A percentile compares a stretch with the other conserved stretches of the same genome.
phyloP scores from a whole-genome alignment of 306 rosid species.

The Pyrus pyrifolia region DNA sequence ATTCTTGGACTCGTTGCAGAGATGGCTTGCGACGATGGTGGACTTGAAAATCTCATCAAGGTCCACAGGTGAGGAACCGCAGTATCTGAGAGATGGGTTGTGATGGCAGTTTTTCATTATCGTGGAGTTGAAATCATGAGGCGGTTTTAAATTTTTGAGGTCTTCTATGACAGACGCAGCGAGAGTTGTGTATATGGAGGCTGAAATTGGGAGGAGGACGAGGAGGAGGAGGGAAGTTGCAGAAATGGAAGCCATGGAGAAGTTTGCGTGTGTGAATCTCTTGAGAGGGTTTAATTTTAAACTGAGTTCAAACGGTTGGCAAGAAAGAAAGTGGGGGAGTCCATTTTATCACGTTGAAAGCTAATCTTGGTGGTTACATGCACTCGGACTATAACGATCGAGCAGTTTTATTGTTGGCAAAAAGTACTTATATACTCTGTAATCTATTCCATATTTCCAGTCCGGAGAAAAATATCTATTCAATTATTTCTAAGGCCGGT shows the following conservation, averaged over 20 bases:
- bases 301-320: constrained; percentile 16
- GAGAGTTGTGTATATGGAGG: constrained; percentile 9
- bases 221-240: constrained; percentile 12
- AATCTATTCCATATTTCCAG: background rate
- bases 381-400: background rate
- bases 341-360: background rate
- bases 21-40: constrained; percentile 67
- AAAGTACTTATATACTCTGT: background rate
- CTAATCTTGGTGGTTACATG: background rate
- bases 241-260: constrained; percentile 43
- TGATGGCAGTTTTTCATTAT: constrained; percentile 45
- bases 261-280: background rate
- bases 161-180: constrained; percentile 58
- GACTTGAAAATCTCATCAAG: constrained; percentile 56
- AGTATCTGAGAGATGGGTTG: constrained; percentile 64
- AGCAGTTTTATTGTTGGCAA: background rate
- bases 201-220: constrained; percentile 11
- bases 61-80: constrained; percentile 40
- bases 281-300: background rate
- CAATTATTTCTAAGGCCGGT: too few relatives aligned
- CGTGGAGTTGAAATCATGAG: constrained; percentile 56
- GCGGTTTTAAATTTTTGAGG: constrained; percentile 49
- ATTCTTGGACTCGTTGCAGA: constrained; percentile 63
- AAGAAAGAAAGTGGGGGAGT: constrained; percentile 2
- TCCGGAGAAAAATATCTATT: too few relatives aligned